These are phyloP conservation scores for Liquidambar formosana DNA, from an alignment of 164 flowering plant genomes.

Conservation along the genomic window DNA sequence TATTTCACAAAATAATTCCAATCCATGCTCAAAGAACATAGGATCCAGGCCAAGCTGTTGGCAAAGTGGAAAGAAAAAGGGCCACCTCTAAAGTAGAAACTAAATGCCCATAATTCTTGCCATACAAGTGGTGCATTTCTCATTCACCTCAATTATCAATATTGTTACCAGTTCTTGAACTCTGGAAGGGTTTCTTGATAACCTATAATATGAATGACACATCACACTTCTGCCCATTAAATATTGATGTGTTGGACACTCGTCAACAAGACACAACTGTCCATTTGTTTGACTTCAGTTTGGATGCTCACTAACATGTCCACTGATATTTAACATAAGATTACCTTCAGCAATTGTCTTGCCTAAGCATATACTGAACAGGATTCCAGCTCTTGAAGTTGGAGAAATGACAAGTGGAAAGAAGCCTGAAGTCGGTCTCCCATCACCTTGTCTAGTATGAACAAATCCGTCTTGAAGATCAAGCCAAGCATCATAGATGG, in stretches of 20 bases:
- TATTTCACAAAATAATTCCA: no score
- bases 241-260: background rate
- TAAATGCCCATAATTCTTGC: no score
- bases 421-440: constrained; percentile 73
- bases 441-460: constrained; percentile 64
- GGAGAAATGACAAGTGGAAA: constrained; percentile 84
- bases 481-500: constrained; percentile 90
- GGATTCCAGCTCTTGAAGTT: constrained; percentile 72
- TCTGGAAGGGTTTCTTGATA: no score
- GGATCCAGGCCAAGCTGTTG: no score
- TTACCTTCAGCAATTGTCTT: constrained; percentile 49
- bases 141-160: no score
- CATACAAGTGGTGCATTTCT: no score
- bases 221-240: no score
- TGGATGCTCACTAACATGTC: background rate
- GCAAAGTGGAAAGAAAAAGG: no score
- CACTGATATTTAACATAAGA: background rate
- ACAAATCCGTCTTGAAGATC: constrained; percentile 95
- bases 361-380: constrained; percentile 71
- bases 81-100: no score
- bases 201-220: no score
- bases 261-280: background rate
- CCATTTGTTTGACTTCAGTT: background rate
- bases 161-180: no score
- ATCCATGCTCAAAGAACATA: no score